Percentiles rank a stretch among this genome's conserved stretches.
Evolutionary conservation across 129 eudicot genomes (phyloP).

Genomic region (Lactuca sativa): DNA sequence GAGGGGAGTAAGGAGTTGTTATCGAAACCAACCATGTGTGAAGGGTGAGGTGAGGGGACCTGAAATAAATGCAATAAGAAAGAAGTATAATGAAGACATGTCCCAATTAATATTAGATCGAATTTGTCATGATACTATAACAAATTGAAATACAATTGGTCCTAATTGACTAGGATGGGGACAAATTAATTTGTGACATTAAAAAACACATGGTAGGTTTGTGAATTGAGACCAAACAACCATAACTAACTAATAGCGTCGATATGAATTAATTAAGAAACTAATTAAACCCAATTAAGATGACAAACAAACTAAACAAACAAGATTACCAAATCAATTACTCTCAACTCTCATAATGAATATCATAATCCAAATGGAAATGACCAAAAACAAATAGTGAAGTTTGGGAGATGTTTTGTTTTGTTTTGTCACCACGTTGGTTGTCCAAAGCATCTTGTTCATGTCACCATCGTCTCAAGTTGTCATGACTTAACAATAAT

Average conservation of each 20-base stretch:
- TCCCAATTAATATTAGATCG: neutral
- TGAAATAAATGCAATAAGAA: slow-evolving; percentile 10
- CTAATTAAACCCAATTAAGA: neutral
- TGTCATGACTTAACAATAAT: slow-evolving; percentile 28
- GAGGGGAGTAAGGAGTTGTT: neutral
- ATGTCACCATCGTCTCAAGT: slow-evolving; percentile 26
- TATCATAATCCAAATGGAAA: slow-evolving; percentile 14
- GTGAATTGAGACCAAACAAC: neutral
- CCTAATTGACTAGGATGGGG: neutral
- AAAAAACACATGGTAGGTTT: neutral
- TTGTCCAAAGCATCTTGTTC: slow-evolving; percentile 25
- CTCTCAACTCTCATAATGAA: neutral
- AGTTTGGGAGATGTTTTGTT: slow-evolving; percentile 13
- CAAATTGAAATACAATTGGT: neutral
- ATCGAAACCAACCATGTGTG: slow-evolving; percentile 1
- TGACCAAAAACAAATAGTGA: slow-evolving; percentile 16
- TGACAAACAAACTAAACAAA: neutral
- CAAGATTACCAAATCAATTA: slow-evolving; percentile 7
- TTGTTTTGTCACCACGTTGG: slow-evolving; percentile 27
- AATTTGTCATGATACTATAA: neutral
- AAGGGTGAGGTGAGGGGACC: slow-evolving; percentile 17
- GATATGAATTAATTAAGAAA: neutral
- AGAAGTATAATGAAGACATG: slow-evolving; percentile 1
- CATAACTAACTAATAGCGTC: neutral
- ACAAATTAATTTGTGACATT: neutral